Conservation (phyloP, 257 asterid species). For the Scutellaria barbata region DNA sequence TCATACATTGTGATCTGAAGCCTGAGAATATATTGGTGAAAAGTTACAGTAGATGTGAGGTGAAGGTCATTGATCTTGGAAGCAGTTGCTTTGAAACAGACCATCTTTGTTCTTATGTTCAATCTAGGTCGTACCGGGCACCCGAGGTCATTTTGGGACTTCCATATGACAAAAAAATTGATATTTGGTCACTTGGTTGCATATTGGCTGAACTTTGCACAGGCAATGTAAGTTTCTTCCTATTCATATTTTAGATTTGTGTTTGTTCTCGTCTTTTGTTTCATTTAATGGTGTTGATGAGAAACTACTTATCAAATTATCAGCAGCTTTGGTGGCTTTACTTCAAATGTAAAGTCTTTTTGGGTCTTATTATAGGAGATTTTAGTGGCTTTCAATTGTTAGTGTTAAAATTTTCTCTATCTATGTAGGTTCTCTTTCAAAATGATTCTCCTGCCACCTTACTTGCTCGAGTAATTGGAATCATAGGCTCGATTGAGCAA, state of each 20-base stretch:
- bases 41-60: conserved; percentile 86
- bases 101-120: conserved; percentile 80
- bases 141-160: conserved; percentile 81
- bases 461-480: conserved; percentile 95
- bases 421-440: conserved; percentile 85
- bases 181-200: conserved; percentile 84
- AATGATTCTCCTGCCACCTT: conserved; percentile 95
- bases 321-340: neutral
- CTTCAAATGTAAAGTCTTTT: neutral
- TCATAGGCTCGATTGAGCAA: conserved; percentile 77
- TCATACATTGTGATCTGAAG: conserved; percentile 81
- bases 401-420: conserved; percentile 7
- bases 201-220: conserved; percentile 86
- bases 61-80: conserved; percentile 83
- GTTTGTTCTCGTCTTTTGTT: neutral
- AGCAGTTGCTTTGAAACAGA: conserved; percentile 86
- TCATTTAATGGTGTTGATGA: neutral
- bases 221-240: conserved; percentile 68
- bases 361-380: neutral
- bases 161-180: conserved; percentile 73
- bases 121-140: conserved; percentile 81
- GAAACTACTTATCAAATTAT: neutral
- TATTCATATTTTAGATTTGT: neutral
- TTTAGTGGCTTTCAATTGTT: neutral
- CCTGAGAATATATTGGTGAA: conserved; percentile 84